Conservation (phyloP, 2,329 filamentous ascomycete genomes). For the Aspergillus hiratsukae region DNA sequence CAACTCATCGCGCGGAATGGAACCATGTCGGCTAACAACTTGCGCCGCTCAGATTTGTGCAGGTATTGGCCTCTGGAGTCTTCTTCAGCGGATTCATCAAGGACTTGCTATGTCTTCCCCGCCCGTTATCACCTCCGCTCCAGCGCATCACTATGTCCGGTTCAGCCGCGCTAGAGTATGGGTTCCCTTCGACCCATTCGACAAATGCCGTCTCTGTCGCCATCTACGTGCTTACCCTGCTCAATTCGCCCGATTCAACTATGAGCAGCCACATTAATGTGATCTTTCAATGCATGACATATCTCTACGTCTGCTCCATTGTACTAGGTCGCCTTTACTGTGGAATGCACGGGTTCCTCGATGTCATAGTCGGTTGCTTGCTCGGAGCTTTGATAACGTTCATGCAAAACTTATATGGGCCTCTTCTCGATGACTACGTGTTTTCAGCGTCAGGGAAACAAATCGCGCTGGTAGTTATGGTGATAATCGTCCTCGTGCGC, state of each 20-base stretch:
- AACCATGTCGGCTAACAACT: constrained; percentile 10
- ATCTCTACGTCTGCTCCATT: constrained; percentile 85
- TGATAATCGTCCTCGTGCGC: constrained; percentile 72
- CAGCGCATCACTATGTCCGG: constrained; percentile 97
- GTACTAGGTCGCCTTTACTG: constrained; percentile 90
- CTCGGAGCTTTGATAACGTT: constrained; percentile 65
- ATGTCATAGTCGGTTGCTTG: constrained; percentile 75
- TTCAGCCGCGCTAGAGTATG: constrained; percentile 90
- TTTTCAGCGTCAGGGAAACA: constrained; percentile 60
- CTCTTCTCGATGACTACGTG: constrained; percentile 66
- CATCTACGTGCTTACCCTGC: constrained; percentile 70
- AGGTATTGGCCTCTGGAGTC: constrained; percentile 72
- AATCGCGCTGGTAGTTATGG: constrained; percentile 58
- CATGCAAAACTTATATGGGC: constrained; percentile 52
- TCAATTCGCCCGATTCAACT: constrained; percentile 62
- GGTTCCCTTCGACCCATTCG: constrained; percentile 94
- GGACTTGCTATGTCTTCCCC: constrained; percentile 85
- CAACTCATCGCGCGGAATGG: background rate
- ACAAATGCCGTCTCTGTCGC: constrained; percentile 95
- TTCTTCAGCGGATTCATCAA: constrained; percentile 92
- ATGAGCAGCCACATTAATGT: constrained; percentile 57
- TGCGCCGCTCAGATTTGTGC: constrained; percentile 46
- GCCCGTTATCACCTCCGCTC: constrained; percentile 85
- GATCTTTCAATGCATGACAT: constrained; percentile 64
- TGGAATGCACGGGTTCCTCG: constrained; percentile 96